Evolutionary conservation across 352 stramenopile genomes (phyloP).

Genomic region (Phytophthora uliginosa): DNA sequence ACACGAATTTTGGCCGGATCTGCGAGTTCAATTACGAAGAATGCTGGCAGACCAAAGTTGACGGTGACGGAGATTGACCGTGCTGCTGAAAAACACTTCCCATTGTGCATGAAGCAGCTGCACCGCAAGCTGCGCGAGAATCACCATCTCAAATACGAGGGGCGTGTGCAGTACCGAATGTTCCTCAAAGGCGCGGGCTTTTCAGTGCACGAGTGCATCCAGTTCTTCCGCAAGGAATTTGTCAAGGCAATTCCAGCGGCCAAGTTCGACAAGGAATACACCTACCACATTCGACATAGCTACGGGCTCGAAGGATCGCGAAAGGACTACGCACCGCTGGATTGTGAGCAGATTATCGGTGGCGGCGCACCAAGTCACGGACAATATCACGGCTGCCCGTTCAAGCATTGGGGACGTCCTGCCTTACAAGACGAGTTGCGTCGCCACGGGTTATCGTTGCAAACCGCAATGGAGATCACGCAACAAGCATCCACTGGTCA

Average conservation of each 20-base stretch:
- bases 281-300: slow-evolving; percentile 90
- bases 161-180: slow-evolving; percentile 83
- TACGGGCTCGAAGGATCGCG: slow-evolving; percentile 86
- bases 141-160: slow-evolving; percentile 91
- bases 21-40: slow-evolving; percentile 9
- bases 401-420: slow-evolving; percentile 73
- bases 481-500: slow-evolving; percentile 41
- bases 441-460: slow-evolving; percentile 26
- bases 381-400: slow-evolving; percentile 87
- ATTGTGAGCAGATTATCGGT: slow-evolving; percentile 70
- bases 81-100: slow-evolving; percentile 66
- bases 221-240: slow-evolving; percentile 86
- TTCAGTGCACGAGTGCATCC: slow-evolving; percentile 78
- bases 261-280: slow-evolving; percentile 89
- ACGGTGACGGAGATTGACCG: slow-evolving; percentile 74
- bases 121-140: slow-evolving; percentile 78
- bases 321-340: slow-evolving; percentile 73
- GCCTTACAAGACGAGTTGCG: slow-evolving; percentile 60
- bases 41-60: slow-evolving; percentile 15
- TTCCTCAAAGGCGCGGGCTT: slow-evolving; percentile 90
- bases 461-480: slow-evolving; percentile 41
- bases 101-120: slow-evolving; percentile 84
- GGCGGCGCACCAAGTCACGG: slow-evolving; percentile 57
- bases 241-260: slow-evolving; percentile 56
- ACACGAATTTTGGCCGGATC: slow-evolving; percentile 35